A percentile compares a stretch with the other conserved stretches of the same genome.
phyloP scores from a whole-genome alignment of 768 basidiomycete species.

The Tricholoma saponaceum region DNA sequence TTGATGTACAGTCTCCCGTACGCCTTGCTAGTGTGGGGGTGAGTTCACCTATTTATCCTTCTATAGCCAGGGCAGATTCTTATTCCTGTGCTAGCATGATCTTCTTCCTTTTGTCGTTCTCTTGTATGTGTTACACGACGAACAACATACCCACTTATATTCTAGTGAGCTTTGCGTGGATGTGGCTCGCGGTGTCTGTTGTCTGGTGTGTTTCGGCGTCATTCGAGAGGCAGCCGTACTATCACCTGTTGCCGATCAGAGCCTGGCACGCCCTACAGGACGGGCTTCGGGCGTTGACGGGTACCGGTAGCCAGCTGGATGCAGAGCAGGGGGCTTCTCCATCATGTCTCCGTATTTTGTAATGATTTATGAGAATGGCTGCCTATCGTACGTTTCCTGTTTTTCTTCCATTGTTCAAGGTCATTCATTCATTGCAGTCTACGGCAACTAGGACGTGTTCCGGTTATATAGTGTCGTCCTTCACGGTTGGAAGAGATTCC shows the following conservation, averaged over 20 bases:
- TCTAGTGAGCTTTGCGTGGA: not conserved
- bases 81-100: not conserved
- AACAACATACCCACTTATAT: not conserved
- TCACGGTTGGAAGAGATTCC: no score
- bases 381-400: not conserved
- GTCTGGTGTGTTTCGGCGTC: not conserved
- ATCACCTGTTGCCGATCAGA: slow-evolving; percentile 1
- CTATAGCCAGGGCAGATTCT: not conserved
- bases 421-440: no score
- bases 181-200: not conserved
- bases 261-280: not conserved
- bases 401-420: no score
- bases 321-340: not conserved
- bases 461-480: no score
- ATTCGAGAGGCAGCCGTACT: slow-evolving; percentile 1
- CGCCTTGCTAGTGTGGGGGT: slow-evolving; percentile 3
- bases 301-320: not conserved
- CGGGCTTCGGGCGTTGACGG: not conserved
- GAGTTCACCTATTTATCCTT: not conserved
- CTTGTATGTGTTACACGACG: slow-evolving; percentile 3
- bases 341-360: not conserved
- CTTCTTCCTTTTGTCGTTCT: slow-evolving; percentile 1
- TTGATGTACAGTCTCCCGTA: slow-evolving; percentile 4
- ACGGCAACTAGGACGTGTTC: no score
- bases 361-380: not conserved